Evolutionary conservation across 2,329 filamentous ascomycete genomes (phyloP), one percentile per base, ranked within the genome.

Genomic region (Passalora sequoiae): DNA sequence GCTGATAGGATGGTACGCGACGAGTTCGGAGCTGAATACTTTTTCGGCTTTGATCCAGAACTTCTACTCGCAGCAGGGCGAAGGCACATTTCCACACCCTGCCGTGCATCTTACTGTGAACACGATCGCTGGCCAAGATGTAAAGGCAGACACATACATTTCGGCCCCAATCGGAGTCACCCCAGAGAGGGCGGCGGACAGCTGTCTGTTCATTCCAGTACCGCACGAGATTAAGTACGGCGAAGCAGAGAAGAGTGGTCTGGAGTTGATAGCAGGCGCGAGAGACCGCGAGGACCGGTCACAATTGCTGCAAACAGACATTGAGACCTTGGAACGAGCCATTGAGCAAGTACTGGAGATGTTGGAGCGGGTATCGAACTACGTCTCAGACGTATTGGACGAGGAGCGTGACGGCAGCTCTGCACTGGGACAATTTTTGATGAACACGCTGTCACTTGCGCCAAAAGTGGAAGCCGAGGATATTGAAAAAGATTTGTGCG

Each of bases 41-140:
- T 98, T 98, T 77, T 92, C 85, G 66, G 92, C 92, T 60, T 80
- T 98, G 61, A 98, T 95, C 71, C 92, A 98, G 73, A 98, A 98
- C 77, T 98, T 97, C 77, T 98, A 97, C 76, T 87, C 86, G 64
- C 86, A 88, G 64, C 89, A 94, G 63, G 92, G 94, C 63, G 94
- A 95, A 54, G 92, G 92, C 65, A 98, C 92, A 45, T 96, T 85
- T 74, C 92, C 92, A 41, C 87, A 96, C 71, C 92, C 92, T n/a
- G 91, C 92, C 54, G 84, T 98, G 38, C 92, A 98, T 72, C 76
- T 98, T 67, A 98, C 92, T 51, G 88, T 97, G 56, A 89, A 84
- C 51, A 96, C 89, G 50, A 83, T 89, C 55, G 81, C 92, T 31
- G 89, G 89, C 60, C 77, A 88, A 71, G 84, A 92, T 58, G 87